Percentiles rank a stretch among this genome's conserved stretches.
Evolutionary conservation across 2,329 filamentous ascomycete genomes (phyloP).

Genomic region (Xylaria sp.): DNA sequence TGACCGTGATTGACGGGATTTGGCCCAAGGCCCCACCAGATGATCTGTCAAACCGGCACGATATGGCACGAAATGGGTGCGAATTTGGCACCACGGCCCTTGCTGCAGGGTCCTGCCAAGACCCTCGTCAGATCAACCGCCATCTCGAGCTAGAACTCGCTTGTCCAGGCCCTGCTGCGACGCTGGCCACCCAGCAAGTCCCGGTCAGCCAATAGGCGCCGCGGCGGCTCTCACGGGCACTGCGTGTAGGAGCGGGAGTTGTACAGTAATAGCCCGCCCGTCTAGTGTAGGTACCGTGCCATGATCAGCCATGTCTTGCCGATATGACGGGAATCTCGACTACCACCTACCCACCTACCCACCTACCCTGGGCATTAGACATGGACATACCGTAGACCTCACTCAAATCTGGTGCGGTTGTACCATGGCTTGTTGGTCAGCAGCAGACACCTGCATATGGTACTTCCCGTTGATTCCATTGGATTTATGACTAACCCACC

Average conservation of each 20-base stretch:
- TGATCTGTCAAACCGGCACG: conserved; percentile 28
- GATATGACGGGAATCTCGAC: conserved; percentile 8
- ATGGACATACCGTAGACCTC: neutral
- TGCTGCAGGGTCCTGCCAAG: conserved; percentile 32
- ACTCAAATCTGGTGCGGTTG: neutral
- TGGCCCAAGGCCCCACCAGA: conserved; percentile 17
- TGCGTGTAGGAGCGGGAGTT: neutral
- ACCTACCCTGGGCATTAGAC: neutral
- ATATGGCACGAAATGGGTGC: neutral
- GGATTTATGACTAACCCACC: conserved; percentile 26
- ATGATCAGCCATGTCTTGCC: neutral
- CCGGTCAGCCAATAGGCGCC: conserved; percentile 27
- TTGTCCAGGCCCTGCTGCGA: neutral
- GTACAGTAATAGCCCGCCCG: conserved; percentile 8
- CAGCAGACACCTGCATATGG: neutral
- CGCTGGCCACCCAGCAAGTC: conserved; percentile 7
- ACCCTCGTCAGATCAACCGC: conserved; percentile 1
- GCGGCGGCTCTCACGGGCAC: conserved; percentile 32
- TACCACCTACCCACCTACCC: neutral
- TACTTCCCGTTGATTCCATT: neutral
- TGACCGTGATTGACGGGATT: conserved; percentile 34
- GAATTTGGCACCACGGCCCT: neutral
- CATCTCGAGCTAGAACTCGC: conserved; percentile 2
- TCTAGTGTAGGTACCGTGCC: conserved; percentile 8
- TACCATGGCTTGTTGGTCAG: conserved; percentile 17